Conservation (phyloP, 2,329 filamentous ascomycete genomes). For the Metarhizium robertsii region DNA sequence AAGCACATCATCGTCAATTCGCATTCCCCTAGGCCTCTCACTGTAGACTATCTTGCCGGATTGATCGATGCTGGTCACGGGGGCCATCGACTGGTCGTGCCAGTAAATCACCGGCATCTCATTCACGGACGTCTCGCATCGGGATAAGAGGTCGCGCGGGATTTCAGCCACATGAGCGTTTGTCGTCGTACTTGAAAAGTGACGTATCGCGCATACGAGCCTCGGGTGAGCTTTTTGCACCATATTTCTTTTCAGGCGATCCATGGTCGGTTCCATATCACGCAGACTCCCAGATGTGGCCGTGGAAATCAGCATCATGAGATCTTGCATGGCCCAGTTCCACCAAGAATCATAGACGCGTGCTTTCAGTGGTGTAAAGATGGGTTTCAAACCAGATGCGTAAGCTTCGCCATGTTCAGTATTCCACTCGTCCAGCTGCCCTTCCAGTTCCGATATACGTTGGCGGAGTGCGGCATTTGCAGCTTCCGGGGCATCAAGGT, state of each 20-base stretch:
- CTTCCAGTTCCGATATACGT: too few species aligned
- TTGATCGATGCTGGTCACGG: not conserved
- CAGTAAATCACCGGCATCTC: not conserved
- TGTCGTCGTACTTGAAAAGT: not conserved
- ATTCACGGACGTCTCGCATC: not conserved
- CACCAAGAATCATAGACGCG: not conserved
- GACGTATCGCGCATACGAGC: too few species aligned
- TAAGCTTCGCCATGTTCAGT: not conserved
- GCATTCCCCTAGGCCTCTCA: not conserved
- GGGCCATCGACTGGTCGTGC: not conserved
- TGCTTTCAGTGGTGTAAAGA: not conserved
- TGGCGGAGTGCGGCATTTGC: too few species aligned
- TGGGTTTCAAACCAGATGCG: not conserved
- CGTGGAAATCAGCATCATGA: not conserved
- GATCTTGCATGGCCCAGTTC: not conserved
- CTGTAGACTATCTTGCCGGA: not conserved
- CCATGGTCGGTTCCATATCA: not conserved
- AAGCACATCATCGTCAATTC: too few species aligned
- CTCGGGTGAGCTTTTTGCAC: too few species aligned
- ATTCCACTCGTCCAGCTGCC: not conserved
- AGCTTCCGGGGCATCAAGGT: not conserved
- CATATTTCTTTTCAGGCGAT: too few species aligned
- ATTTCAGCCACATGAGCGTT: not conserved
- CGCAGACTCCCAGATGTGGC: not conserved
- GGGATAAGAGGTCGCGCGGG: not conserved